Conservation (phyloP, 345 rosid genomes). For the Cardiospermum halicacabum region DNA sequence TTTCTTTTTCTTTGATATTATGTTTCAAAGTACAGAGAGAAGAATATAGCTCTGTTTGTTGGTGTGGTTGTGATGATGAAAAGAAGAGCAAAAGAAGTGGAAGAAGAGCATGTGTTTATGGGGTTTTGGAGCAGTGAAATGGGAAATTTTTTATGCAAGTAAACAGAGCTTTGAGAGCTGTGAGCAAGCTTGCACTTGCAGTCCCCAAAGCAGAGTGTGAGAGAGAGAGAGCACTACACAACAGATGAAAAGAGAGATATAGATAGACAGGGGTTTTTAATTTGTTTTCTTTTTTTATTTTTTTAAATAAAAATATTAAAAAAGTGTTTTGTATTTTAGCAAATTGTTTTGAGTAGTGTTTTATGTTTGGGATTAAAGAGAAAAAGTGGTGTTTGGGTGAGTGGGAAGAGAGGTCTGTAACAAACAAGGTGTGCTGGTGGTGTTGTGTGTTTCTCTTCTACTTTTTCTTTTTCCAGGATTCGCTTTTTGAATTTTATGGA, state of each 20-base stretch:
- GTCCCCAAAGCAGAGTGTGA: conserved; percentile 47
- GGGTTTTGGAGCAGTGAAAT: conserved; percentile 27
- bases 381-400: conserved; percentile 4
- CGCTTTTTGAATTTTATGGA: conserved; percentile 17
- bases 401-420: conserved; percentile 14
- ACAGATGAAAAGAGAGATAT: background rate
- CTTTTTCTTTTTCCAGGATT: conserved; percentile 14
- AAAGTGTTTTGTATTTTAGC: conserved; percentile 23
- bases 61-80: conserved; percentile 19
- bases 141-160: conserved; percentile 22
- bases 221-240: background rate
- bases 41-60: conserved; percentile 4
- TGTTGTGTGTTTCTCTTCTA: conserved; percentile 1
- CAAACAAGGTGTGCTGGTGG: too few species aligned
- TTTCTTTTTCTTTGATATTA: too few species aligned
- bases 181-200: conserved; percentile 52
- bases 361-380: conserved; percentile 9
- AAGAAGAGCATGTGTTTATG: conserved; percentile 37
- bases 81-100: conserved; percentile 17
- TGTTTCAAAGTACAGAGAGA: too few species aligned
- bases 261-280: background rate
- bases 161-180: conserved; percentile 49
- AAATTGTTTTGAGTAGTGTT: conserved; percentile 27
- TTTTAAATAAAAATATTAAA: too few species aligned
- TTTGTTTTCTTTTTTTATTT: background rate